phyloP scores from a whole-genome alignment of 2,329 filamentous ascomycete species.

The Penicillium palitans region DNA sequence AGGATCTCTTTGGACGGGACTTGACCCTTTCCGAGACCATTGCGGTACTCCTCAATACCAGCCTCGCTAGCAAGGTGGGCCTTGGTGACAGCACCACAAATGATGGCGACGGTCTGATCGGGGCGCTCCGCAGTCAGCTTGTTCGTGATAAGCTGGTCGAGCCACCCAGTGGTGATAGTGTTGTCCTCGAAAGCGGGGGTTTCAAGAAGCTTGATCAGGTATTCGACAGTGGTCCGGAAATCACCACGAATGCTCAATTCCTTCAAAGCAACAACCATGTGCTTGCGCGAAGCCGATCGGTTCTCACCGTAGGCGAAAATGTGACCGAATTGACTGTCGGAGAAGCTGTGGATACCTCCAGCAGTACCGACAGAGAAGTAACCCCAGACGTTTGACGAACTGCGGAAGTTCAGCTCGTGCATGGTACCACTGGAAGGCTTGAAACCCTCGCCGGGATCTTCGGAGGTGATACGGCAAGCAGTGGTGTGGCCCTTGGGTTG shows the following conservation, averaged over 20 bases:
- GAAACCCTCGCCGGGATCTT: slow-evolving; percentile 98
- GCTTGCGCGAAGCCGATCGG: slow-evolving; percentile 90
- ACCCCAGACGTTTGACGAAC: slow-evolving; percentile 98
- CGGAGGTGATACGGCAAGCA: slow-evolving; percentile 97
- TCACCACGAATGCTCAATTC: slow-evolving; percentile 99
- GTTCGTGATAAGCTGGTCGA: slow-evolving; percentile 97
- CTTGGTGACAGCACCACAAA: slow-evolving; percentile 92
- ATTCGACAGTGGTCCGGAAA: slow-evolving; percentile 97
- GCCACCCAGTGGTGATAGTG: slow-evolving; percentile 98
- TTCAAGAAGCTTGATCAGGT: slow-evolving; percentile 97
- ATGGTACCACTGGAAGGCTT: slow-evolving; percentile 99
- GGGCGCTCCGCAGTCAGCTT: slow-evolving; percentile 95
- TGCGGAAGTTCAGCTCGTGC: slow-evolving; percentile 98
- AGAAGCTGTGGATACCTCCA: slow-evolving; percentile 98
- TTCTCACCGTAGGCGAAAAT: slow-evolving; percentile 99
- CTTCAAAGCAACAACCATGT: slow-evolving; percentile 98
- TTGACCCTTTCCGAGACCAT: slow-evolving; percentile 92
- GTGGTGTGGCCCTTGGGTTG: slow-evolving; percentile 96
- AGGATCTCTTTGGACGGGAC: slow-evolving; percentile 94
- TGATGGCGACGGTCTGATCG: slow-evolving; percentile 87
- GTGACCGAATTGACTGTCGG: slow-evolving; percentile 97
- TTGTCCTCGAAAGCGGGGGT: slow-evolving; percentile 98
- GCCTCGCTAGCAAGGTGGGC: slow-evolving; percentile 91
- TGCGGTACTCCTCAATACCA: slow-evolving; percentile 82
- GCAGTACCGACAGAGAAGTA: slow-evolving; percentile 98